A percentile compares a stretch with the other conserved stretches of the same genome.
These are phyloP conservation scores for Apiospora pterosperma DNA, from an alignment of 2,329 filamentous ascomycete species.

Conservation along the genomic window DNA sequence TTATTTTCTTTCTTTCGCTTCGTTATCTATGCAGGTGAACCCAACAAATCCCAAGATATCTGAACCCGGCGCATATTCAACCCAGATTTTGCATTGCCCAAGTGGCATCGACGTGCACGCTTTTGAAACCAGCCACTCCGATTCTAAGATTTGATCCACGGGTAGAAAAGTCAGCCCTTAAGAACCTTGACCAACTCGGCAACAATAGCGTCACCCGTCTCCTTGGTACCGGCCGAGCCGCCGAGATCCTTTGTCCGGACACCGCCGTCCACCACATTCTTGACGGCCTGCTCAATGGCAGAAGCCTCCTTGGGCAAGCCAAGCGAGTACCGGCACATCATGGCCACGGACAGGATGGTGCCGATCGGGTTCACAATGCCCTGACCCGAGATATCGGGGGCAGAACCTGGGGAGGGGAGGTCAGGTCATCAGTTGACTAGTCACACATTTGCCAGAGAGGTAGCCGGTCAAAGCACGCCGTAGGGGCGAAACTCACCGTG, in stretches of 20 bases:
- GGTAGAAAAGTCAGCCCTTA: slow-evolving; percentile 28
- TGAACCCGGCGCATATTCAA: background rate
- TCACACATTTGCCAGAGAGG: too few species aligned
- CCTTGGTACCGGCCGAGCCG: slow-evolving; percentile 66
- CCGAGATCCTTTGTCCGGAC: slow-evolving; percentile 82
- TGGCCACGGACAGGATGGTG: slow-evolving; percentile 85
- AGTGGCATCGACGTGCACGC: background rate
- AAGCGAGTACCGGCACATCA: slow-evolving; percentile 95
- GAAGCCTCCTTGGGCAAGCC: slow-evolving; percentile 73
- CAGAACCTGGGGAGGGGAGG: slow-evolving; percentile 57
- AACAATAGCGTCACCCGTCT: slow-evolving; percentile 78
- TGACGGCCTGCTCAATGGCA: slow-evolving; percentile 78
- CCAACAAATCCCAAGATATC: background rate
- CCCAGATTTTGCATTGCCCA: background rate
- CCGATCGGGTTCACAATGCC: slow-evolving; percentile 91
- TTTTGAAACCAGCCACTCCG: background rate
- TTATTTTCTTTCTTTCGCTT: too few species aligned
- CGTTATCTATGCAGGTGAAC: background rate
- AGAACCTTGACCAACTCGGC: slow-evolving; percentile 70
- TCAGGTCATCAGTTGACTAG: background rate
- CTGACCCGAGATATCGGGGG: slow-evolving; percentile 89
- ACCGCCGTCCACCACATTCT: slow-evolving; percentile 73
- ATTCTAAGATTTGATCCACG: background rate
- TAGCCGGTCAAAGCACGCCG: background rate
- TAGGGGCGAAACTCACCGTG: slow-evolving; percentile 62